Base-by-base conservation (phyloP, 2,329 filamentous ascomycete genomes). In the Fusarium avenaceum region DNA sequence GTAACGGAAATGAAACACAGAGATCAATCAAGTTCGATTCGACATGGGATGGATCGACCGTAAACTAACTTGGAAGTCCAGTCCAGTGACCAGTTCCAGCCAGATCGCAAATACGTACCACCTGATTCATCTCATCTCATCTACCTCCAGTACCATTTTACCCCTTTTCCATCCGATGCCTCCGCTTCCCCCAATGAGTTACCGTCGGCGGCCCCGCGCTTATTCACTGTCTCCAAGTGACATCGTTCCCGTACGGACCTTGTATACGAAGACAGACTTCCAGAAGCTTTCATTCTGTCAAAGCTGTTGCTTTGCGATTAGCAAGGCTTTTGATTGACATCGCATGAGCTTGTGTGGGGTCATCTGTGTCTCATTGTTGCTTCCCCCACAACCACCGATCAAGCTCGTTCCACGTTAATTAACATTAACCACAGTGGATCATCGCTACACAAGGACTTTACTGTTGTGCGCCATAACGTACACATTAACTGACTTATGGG, bases 261-360 rank as follows among this genome's bases (percentile, higher is more conserved):
- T 9, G 17, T 28, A 14, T 44, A 28, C 40, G 57, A 62, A 7
- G 24, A 24, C 24, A 24, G 24, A 42, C 44, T 60, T 65, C 53
- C 46, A 65, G 55, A 69, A 58, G 63, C 56, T 58, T 40, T 40
- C 5, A n/a, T 9, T 30, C n/a, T 8, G 17, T 42, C 22, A 22
- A 51, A 38, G 48, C 54, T 26, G 43, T 26, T 47, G 33, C 22
- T 39, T 28, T 15, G 42, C 17, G 15, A n/a, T 28, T 56, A 14
- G 38, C 28, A n/a, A 19, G 26, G 46, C 49, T 53, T 69, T 58
- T 44, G 32, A 52, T 49, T 51, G 46, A 24, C 35, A 63, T 66
- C 32, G 51, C 56, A 62, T 66, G 60, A 66, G 66, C 66, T 67
- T 61, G 54, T 69, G 61, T 69, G 66, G 65, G 56, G 61, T 57